Evolutionary conservation across 371 early-diverging fungal species (phyloP).

Genomic region (Mucor indicus): DNA sequence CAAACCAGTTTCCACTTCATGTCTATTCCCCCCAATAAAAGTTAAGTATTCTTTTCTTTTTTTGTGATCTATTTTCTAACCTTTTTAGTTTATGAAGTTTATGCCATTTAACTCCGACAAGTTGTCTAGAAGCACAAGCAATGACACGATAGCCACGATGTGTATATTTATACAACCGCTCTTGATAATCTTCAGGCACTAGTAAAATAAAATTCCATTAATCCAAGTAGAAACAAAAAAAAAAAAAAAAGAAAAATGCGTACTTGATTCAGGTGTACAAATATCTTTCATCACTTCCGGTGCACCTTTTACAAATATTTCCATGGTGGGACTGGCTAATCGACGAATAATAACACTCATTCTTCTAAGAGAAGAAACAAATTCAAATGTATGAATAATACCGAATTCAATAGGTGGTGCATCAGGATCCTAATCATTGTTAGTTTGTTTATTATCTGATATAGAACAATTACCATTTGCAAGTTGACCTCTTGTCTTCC

Average conservation of each 20-base stretch:
- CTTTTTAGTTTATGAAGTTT: conserved; percentile 76
- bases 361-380: conserved; percentile 87
- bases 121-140: conserved; percentile 80
- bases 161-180: conserved; percentile 78
- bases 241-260: conserved; percentile 2
- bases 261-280: conserved; percentile 70
- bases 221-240: conserved; percentile 9
- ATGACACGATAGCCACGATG: conserved; percentile 96
- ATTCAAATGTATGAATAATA: conserved; percentile 94
- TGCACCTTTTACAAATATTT: conserved; percentile 95
- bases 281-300: conserved; percentile 92
- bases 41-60: background rate
- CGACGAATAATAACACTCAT: conserved; percentile 94
- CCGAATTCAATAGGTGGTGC: conserved; percentile 75
- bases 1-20: conserved; percentile 84
- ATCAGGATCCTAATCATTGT: background rate
- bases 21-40: conserved; percentile 38
- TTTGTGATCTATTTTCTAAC: conserved; percentile 5
- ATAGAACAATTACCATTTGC: conserved; percentile 26
- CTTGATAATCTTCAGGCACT: conserved; percentile 85
- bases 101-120: conserved; percentile 71
- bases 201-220: conserved; percentile 5
- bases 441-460: too few relatives aligned
- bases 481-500: conserved; percentile 33
- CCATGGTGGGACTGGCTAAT: conserved; percentile 66